Percentiles rank a stretch among this genome's conserved stretches.
Evolutionary conservation across 495 filamentous ascomycete species (phyloP).

Genomic region (Mytilinidion resinicola): DNA sequence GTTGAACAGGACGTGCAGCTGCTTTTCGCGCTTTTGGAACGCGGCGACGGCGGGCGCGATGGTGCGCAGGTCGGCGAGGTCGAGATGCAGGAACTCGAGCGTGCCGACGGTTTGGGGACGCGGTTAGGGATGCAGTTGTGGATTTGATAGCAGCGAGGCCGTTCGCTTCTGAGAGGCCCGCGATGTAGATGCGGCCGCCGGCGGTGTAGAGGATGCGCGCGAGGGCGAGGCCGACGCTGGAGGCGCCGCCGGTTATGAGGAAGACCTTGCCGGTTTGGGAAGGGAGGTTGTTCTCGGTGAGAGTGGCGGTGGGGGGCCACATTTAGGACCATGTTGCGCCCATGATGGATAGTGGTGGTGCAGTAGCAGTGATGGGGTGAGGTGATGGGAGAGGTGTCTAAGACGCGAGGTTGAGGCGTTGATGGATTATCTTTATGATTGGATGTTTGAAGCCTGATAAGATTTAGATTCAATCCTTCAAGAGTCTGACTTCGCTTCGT

Average conservation of each 20-base stretch:
- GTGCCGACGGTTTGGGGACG: constrained; percentile 26
- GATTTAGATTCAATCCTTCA: no score
- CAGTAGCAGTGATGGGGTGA: no score
- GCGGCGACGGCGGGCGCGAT: constrained; percentile 40
- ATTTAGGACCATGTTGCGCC: no score
- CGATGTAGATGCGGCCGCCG: constrained; percentile 40
- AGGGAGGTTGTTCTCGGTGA: not conserved
- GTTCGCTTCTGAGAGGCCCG: constrained; percentile 33
- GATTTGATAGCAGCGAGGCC: constrained; percentile 36
- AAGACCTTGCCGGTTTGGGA: constrained; percentile 10
- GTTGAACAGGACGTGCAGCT: constrained; percentile 48
- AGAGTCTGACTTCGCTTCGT: no score
- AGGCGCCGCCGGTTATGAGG: constrained; percentile 29
- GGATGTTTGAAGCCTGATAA: no score
- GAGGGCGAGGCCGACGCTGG: constrained; percentile 38
- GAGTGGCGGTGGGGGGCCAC: no score
- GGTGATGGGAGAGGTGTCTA: no score
- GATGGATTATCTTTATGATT: no score
- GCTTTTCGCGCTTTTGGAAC: constrained; percentile 39
- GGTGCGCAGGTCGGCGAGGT: constrained; percentile 42
- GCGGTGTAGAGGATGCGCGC: constrained; percentile 38
- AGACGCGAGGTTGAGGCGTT: no score
- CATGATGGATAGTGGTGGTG: no score
- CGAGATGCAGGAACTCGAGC: constrained; percentile 40
- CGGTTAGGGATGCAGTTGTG: constrained; percentile 22